Evolutionary conservation across 2,329 filamentous ascomycete species (phyloP).

Genomic region (Akanthomyces uredinophilus): DNA sequence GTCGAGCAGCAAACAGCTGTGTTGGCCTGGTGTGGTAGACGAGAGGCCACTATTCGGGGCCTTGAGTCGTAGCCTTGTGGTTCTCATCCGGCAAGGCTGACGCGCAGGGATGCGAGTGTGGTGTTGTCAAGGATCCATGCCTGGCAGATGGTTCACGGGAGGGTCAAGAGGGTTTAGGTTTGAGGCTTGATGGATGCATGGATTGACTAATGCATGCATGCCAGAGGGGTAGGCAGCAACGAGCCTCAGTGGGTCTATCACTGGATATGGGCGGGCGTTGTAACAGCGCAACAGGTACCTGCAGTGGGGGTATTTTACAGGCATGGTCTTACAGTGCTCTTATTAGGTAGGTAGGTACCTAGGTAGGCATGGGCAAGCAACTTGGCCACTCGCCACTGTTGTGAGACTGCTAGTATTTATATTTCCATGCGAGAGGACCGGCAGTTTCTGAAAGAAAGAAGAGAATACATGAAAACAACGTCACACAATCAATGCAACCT

Average conservation of each 20-base stretch:
- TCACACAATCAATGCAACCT: not conserved
- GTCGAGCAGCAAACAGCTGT: not conserved
- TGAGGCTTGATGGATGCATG: not conserved
- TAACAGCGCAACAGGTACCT: too few relatives aligned
- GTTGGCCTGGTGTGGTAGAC: not conserved
- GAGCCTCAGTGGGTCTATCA: not conserved
- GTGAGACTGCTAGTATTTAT: too few relatives aligned
- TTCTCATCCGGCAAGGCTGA: not conserved
- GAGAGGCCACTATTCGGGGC: not conserved
- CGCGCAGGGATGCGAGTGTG: constrained; percentile 7
- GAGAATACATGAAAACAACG: too few relatives aligned
- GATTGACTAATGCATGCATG: not conserved
- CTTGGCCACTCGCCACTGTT: too few relatives aligned
- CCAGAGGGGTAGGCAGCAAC: not conserved
- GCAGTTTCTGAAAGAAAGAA: too few relatives aligned
- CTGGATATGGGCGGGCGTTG: too few relatives aligned
- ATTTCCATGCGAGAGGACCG: too few relatives aligned
- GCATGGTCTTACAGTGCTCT: too few relatives aligned
- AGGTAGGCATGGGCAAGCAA: too few relatives aligned
- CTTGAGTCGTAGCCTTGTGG: not conserved
- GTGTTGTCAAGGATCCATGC: constrained; percentile 2
- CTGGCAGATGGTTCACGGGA: constrained; percentile 6
- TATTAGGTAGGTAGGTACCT: too few relatives aligned
- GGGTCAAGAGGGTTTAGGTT: not conserved
- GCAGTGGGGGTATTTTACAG: too few relatives aligned